Base-by-base conservation (phyloP, 2,329 filamentous ascomycete genomes). In the Aureobasidium sp. region DNA sequence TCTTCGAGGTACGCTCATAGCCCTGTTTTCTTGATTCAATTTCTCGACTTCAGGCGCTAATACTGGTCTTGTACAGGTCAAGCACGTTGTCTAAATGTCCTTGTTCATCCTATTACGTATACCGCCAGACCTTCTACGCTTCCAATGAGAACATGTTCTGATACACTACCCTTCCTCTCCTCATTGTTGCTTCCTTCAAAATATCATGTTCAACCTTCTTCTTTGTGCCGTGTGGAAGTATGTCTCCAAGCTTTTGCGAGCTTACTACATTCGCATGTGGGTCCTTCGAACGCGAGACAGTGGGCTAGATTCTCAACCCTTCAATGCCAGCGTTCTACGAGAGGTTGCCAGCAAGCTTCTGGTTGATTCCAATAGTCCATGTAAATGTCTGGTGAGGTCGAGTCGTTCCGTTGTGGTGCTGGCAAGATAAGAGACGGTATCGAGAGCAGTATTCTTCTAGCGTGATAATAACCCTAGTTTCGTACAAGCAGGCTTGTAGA, bases 1-100 rank as follows among this genome's bases (percentile, higher is more conserved):
- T 99, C 84, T 97, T 97, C 73, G 92, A 97, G 86, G 86, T 87
- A 73, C 66, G 77, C 67, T 68, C 25, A 52, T 53, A 51, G 53
- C 25, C 47, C 62, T 60, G 56, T 60, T 22, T 31, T 37, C 55
- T 60, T 29, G 62, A 39, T 53, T 20, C 37, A 37, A 25, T 11
- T 55, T 44, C 25, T 53, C 39, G 41, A 37, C 34, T 45, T 20
- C 39, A 34, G 39, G 41, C 44, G 60, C 60, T 56, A 48, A 61
- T 61, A n/a, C 9, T 48, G 27, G 25, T 52, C 27, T 62, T 41
- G 49, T 67, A 64, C 68, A 74, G 73, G 74, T 76, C 66, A 75
- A 75, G 70, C 70, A 70, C 63, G 69, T 75, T 63, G 73, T 75
- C 55, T 75, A 66, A 65, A 52, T n/a, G 39, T 27, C 29, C 12